Conservation (phyloP, 108 stramenopile species). For the Cyclotella kingstonii region DNA sequence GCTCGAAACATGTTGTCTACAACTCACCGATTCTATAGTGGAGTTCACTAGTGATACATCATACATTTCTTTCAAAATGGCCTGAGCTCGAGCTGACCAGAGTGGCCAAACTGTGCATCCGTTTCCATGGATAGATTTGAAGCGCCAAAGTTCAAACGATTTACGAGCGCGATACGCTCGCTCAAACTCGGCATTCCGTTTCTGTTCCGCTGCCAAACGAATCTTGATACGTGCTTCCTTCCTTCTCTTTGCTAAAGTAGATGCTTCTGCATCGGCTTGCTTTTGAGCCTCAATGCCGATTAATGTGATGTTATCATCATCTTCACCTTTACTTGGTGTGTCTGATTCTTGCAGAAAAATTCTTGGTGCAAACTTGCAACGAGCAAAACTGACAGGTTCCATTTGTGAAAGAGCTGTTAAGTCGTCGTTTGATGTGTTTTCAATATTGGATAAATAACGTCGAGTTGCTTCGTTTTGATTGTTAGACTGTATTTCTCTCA, state of each 20-base stretch:
- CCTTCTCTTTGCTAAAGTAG: conserved; percentile 6
- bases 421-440: conserved; percentile 34
- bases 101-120: conserved; percentile 38
- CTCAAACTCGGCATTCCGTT: conserved; percentile 37
- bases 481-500: not conserved
- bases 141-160: conserved; percentile 40
- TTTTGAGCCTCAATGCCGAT: conserved; percentile 21
- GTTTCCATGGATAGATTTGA: conserved; percentile 39
- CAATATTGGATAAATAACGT: conserved; percentile 24
- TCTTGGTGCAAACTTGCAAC: conserved; percentile 32
- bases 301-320: conserved; percentile 2
- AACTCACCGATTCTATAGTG: conserved; percentile 4
- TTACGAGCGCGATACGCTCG: conserved; percentile 23
- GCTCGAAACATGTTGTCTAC: not conserved
- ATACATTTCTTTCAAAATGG: conserved; percentile 24
- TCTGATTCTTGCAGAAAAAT: conserved; percentile 21
- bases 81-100: conserved; percentile 26
- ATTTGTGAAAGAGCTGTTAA: conserved; percentile 25
- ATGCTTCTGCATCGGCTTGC: conserved; percentile 11
- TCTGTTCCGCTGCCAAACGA: conserved; percentile 25
- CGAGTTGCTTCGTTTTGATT: not conserved
- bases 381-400: conserved; percentile 40
- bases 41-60: conserved; percentile 18
- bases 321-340: conserved; percentile 6
- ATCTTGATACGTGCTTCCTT: conserved; percentile 21